Base-by-base conservation (phyloP, 1,139 yeast genomes). In the Lodderomyces orthopsilosis region DNA sequence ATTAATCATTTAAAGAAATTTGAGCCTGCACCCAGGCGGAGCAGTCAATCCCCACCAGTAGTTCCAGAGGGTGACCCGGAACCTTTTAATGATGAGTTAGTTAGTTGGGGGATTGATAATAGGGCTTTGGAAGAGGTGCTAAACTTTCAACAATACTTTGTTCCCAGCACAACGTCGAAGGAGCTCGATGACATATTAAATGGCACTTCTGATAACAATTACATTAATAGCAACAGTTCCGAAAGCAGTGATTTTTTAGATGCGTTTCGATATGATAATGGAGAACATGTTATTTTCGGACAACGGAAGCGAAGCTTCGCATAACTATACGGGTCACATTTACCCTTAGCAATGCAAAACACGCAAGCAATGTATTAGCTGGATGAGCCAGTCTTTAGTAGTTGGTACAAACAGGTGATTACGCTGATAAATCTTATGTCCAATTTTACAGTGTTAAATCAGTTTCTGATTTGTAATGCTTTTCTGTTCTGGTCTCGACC, bases 91-190 rank as follows among this genome's bases (percentile, higher is more conserved):
- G 41, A 47, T 40, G 50, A 49, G 33, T 42, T 49, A 41, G 38
- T 49, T 7, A 38, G 43, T 41, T 48, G 49, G 49, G 40, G 42
- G n/a, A 41, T 23, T 14, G 47, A 49, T 14, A 45, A 46, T 26
- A 45, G 46, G 36, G 49, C 46, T 8, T 41, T 49, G n/a, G 50
- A 49, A 41, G 48, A 48, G 24, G 37, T 49, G 40, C 22, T 47
- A n/a, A 49, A 49, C 36, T 49, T 49, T 24, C 51, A 49, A 43
- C 49, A 46, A 40, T 46, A 40, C 26, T 49, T 49, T 32, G 46
- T 46, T 10, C 50, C 49, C 6, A 23, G 35, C 28, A 35, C 40
- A 2, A 36, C 42, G 4, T 36, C 33, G 10, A 38, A 35, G 8
- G 42, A 41, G 26, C 39, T 46, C 12, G 47, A 40, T 18, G 38